Evolutionary conservation across 305 asterid species (phyloP).

Genomic region (Vinca major): DNA sequence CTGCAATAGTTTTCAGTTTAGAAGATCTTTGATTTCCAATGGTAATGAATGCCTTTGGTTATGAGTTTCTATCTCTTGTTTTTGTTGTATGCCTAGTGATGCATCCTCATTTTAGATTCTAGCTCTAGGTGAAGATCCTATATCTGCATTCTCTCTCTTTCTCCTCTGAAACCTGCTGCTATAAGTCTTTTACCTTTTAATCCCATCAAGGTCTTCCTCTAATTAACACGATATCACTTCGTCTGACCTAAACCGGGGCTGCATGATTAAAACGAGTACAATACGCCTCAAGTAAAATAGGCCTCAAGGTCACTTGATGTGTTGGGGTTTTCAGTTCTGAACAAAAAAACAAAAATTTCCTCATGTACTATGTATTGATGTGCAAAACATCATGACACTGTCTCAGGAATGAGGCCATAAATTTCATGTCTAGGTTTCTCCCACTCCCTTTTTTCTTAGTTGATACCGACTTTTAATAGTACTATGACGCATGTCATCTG

Average conservation of each 20-base stretch:
- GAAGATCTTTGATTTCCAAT: neutral
- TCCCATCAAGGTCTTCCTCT: neutral
- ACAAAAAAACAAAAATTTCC: neutral
- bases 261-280: neutral
- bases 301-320: neutral
- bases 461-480: neutral
- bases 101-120: neutral
- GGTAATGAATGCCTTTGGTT: neutral
- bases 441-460: neutral
- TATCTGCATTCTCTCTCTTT: no score
- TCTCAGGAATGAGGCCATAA: neutral
- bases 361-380: neutral
- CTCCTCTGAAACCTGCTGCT: neutral
- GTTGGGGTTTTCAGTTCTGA: neutral
- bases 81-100: neutral
- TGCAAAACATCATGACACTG: neutral
- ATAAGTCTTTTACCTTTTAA: neutral
- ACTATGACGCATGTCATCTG: neutral
- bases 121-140: neutral
- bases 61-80: neutral
- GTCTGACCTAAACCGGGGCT: neutral
- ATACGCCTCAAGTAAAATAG: neutral
- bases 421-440: neutral
- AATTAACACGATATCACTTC: neutral
- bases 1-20: neutral